Evolutionary conservation across 805 yeast species (phyloP), one percentile per base, ranked within the genome.

Genomic region (Kodamaea jinghongensis): DNA sequence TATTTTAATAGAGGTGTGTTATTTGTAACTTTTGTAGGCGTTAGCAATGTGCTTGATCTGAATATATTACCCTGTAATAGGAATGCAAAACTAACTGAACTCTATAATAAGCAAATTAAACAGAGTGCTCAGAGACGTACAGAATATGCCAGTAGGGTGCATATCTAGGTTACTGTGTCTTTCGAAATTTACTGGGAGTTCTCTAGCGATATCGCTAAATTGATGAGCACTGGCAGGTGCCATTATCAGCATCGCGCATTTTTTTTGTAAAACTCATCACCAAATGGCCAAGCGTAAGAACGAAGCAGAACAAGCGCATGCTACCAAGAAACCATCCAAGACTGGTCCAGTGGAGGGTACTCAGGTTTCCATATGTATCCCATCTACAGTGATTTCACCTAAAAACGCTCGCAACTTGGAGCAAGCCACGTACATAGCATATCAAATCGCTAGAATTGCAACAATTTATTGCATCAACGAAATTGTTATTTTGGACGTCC

Each of bases 401-500:
- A 53, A 76, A 4, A 76, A 79, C 51, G 83, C 91, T 34, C 63
- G 61, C 28, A 82, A 81, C 47, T 63, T 86, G 36, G 82, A 82
- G 45, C 96, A 88, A 55, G 80, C 79, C 10, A 88, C 95, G 0
- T 69, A 76, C 42, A 70, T 79, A 1, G 79, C 85, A 1, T 85
- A 89, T 52, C 95, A 88, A 58, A 71, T 90, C 11, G 90, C 96
- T 9, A 78, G 83, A 51, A 78, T 81, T 2, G 83, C 88, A 3
- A 76, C 85, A 20, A 67, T 78, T 1, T 88, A 73, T 58, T 75
- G 79, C 39, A 87, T 86, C 4, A 75, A 78, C 4, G 97, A 90
- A 55, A 70, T 90, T 22, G 79, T 89, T 3, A 67, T 90, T 1
- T 67, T 86, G 50, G 85, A 86, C 44, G 63, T 78, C 3, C 70